Percentiles rank a stretch among this genome's conserved stretches.
Evolutionary conservation across 2,329 filamentous ascomycete species (phyloP).

Genomic region (Cladosporium sp.): DNA sequence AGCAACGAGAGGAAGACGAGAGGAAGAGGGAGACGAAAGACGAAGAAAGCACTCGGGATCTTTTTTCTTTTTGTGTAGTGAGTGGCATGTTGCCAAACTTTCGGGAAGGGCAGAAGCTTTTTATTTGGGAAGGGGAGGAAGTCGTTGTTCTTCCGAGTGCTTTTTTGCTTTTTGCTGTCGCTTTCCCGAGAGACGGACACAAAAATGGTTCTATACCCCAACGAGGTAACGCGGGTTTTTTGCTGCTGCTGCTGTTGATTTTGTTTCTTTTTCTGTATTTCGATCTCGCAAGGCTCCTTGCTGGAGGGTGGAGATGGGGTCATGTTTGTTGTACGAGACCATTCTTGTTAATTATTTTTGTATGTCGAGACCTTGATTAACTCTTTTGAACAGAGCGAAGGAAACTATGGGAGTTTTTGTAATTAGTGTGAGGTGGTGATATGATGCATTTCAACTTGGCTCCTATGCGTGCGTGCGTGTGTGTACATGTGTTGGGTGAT

Average conservation of each 20-base stretch:
- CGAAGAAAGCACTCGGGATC: not conserved
- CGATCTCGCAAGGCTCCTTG: no score
- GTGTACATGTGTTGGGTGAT: no score
- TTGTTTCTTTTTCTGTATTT: not conserved
- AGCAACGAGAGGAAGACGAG: not conserved
- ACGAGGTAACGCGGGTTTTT: constrained; percentile 3
- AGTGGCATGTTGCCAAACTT: not conserved
- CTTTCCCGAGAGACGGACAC: not conserved
- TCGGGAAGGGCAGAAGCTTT: not conserved
- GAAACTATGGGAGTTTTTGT: no score
- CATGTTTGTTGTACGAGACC: not conserved
- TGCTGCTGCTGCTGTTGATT: not conserved
- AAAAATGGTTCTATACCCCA: constrained; percentile 9
- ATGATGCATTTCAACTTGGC: no score
- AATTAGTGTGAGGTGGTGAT: no score
- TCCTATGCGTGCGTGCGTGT: no score
- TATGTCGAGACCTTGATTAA: no score
- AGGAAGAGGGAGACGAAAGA: no score
- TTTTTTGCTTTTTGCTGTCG: not conserved
- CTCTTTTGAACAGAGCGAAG: no score
- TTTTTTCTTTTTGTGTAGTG: not conserved
- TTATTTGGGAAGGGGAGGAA: not conserved
- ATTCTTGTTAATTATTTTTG: not conserved
- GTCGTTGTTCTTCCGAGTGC: not conserved
- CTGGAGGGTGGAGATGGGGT: no score